Base-by-base conservation (phyloP, 129 eudicot species). In the Artemisia tridentata region DNA sequence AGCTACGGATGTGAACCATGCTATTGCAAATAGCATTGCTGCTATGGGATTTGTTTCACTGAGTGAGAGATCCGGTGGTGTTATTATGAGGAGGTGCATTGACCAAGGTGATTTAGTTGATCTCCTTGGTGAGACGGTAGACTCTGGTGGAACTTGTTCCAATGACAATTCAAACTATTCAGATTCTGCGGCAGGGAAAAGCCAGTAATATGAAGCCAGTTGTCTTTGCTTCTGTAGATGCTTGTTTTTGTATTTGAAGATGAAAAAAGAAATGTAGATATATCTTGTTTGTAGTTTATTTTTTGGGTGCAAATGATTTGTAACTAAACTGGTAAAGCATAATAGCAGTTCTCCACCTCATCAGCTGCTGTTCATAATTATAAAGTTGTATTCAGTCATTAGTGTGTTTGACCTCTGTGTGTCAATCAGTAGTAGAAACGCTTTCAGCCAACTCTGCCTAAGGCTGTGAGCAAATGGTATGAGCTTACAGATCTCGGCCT, bases 1-100 rank as follows among this genome's bases (percentile, higher is more conserved):
- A 19, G 75, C 78, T 2, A 79, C 49, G 5, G 93, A 88, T 27
- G 92, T 88, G 11, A 86, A 76, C 62, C 66, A 29, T 41, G 68
- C 50, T 17, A 41, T 63, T 63, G 68, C 68, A 10, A 63, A 63
- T 41, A 78, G 82, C 69, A 74, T 91, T 58, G 83, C 89, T 62
- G 81, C 89, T 20, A 72, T 82, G 80, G 78, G 88, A 16, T 19
- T 86, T 80, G 84, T 78, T 55, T 79, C 85, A 3, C 56, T 61
- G 20, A 27, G 45, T 61, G 66, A 61, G 66, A 61, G 68, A 13
- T 63, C 50, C 10, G 50, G 68, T 41, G 79, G 77, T 46, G 81
- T 60, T 57, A 38, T 38, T 38, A 27, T 64, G 59, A 81, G 67
- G 34, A 84, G 67, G 25, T 71, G 74, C 58, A 69, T 50, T 19